Conservation (phyloP, 2,329 filamentous ascomycete genomes). For the Sclerotinia trifoliorum region DNA sequence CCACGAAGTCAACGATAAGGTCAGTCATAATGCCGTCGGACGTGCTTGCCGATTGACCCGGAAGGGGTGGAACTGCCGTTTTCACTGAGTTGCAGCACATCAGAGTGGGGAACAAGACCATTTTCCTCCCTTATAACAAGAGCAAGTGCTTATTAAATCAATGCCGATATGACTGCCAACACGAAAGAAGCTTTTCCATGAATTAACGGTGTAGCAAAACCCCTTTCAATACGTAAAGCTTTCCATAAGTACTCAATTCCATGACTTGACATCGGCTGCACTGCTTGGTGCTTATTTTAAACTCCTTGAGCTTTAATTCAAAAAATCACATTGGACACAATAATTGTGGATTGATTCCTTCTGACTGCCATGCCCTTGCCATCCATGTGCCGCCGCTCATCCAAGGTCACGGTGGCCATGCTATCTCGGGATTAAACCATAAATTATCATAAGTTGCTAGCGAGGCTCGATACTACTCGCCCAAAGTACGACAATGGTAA, state of each 20-base stretch:
- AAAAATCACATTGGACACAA: neutral
- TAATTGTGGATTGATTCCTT: slow-evolving; percentile 1
- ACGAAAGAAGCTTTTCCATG: neutral
- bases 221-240: slow-evolving; percentile 12
- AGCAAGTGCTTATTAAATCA: neutral
- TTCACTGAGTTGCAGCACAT: slow-evolving; percentile 12
- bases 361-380: neutral
- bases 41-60: slow-evolving; percentile 22
- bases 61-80: slow-evolving; percentile 20
- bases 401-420: slow-evolving; percentile 13
- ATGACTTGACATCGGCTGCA: neutral
- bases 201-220: neutral
- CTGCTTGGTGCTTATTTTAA: neutral
- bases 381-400: slow-evolving; percentile 14
- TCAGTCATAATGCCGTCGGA: slow-evolving; percentile 18
- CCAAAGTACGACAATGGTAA: neutral
- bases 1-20: slow-evolving; percentile 24
- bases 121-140: neutral
- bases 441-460: neutral
- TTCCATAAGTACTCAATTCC: neutral
- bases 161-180: neutral
- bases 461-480: neutral
- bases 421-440: neutral
- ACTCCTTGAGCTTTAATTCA: neutral
- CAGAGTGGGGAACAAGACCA: neutral